Evolutionary conservation across 1,284 basidiomycete genomes (phyloP).

Genomic region (Wolfiporia cocos): DNA sequence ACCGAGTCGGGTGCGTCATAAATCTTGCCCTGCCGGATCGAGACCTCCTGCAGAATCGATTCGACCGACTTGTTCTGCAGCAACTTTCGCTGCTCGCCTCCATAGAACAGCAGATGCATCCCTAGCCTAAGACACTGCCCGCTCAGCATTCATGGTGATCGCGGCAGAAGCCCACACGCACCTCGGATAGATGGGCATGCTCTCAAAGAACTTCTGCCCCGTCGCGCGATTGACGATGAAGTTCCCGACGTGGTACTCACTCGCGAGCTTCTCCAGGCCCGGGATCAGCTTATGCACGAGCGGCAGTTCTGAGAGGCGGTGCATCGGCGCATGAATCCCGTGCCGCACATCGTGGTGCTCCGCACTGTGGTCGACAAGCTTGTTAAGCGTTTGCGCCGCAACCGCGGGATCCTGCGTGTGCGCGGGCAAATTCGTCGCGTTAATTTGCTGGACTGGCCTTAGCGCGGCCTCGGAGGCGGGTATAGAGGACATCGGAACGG

Average conservation of each 20-base stretch:
- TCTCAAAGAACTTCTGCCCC: slow-evolving; percentile 65
- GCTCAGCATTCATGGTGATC: too few species aligned
- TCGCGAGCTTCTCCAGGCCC: slow-evolving; percentile 46
- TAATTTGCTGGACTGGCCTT: slow-evolving; percentile 24
- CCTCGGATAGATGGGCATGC: slow-evolving; percentile 74
- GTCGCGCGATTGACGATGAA: slow-evolving; percentile 57
- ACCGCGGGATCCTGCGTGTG: slow-evolving; percentile 14
- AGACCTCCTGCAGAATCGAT: slow-evolving; percentile 58
- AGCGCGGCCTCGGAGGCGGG: slow-evolving; percentile 11
- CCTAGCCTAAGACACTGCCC: slow-evolving; percentile 38
- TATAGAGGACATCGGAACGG: slow-evolving; percentile 18
- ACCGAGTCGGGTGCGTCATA: slow-evolving; percentile 51
- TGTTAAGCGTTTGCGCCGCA: slow-evolving; percentile 27
- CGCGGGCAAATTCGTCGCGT: slow-evolving; percentile 22
- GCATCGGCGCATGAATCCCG: slow-evolving; percentile 36
- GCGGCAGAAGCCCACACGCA: too few species aligned
- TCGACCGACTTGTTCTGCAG: slow-evolving; percentile 53
- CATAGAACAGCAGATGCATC: slow-evolving; percentile 78
- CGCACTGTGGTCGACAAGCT: slow-evolving; percentile 38
- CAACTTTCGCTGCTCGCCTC: slow-evolving; percentile 43
- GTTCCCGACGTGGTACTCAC: slow-evolving; percentile 56
- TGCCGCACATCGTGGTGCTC: slow-evolving; percentile 32
- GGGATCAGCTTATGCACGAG: slow-evolving; percentile 45
- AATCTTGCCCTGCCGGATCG: slow-evolving; percentile 54
- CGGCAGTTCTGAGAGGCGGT: slow-evolving; percentile 22